Conservation (phyloP, 2,329 filamentous ascomycete species). For the Arthrobotrys musiformis region DNA sequence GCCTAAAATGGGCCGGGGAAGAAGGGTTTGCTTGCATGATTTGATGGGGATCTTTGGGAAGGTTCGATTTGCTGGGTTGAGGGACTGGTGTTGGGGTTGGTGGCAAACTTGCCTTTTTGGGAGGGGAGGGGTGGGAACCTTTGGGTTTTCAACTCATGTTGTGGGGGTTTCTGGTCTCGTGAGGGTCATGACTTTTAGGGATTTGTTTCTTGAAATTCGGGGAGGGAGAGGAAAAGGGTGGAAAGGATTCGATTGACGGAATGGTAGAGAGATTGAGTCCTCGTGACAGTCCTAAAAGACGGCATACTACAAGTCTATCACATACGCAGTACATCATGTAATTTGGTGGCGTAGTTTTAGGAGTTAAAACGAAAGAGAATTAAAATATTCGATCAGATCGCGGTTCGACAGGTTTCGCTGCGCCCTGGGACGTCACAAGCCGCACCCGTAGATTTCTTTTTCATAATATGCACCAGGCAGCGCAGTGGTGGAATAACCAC, state of each 20-base stretch:
- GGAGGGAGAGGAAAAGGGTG: neutral
- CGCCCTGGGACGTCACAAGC: slow-evolving; percentile 11
- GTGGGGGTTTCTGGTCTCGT: slow-evolving; percentile 5
- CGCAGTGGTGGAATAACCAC: neutral
- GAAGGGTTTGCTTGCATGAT: neutral
- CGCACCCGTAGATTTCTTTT: slow-evolving; percentile 18
- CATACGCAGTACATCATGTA: neutral
- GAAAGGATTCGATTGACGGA: neutral
- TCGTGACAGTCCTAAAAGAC: neutral
- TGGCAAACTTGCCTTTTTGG: slow-evolving; percentile 45
- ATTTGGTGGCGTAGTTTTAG: slow-evolving; percentile 17
- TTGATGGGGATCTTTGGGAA: too few relatives aligned
- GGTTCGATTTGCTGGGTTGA: slow-evolving; percentile 29
- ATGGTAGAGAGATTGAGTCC: neutral
- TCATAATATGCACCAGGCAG: neutral
- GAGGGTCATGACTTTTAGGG: slow-evolving; percentile 8
- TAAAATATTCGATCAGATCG: slow-evolving; percentile 5
- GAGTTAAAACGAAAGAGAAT: too few relatives aligned
- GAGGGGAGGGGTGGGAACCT: slow-evolving; percentile 23
- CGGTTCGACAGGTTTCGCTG: neutral
- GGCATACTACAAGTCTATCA: neutral
- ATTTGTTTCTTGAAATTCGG: neutral
- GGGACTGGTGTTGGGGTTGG: neutral
- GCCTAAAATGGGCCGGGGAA: slow-evolving; percentile 50
- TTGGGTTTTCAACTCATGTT: slow-evolving; percentile 10